Evolutionary conservation across 2,329 filamentous ascomycete genomes (phyloP).

Genomic region (Cylindrodendrum hubeiense): DNA sequence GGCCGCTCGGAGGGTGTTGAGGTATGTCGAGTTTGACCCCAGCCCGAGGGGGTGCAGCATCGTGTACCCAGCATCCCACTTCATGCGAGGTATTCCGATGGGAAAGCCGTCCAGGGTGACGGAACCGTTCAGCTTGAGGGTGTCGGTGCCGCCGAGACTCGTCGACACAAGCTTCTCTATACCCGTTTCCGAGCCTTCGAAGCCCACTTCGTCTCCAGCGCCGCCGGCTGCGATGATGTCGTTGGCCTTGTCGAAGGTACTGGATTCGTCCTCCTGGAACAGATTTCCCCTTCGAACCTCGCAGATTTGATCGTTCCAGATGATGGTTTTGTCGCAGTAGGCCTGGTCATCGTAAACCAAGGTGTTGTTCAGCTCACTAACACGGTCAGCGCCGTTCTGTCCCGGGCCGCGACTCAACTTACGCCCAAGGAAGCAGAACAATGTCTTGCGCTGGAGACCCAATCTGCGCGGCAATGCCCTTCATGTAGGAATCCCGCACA

Average conservation of each 20-base stretch:
- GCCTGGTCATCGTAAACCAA: slow-evolving; percentile 48
- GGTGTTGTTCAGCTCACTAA: slow-evolving; percentile 52
- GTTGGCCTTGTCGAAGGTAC: slow-evolving; percentile 23
- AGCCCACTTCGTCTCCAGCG: slow-evolving; percentile 21
- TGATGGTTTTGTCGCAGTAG: slow-evolving; percentile 43
- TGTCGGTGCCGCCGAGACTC: slow-evolving; percentile 40
- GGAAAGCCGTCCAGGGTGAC: slow-evolving; percentile 27
- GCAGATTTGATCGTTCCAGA: slow-evolving; percentile 47
- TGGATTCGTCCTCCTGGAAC: slow-evolving; percentile 33
- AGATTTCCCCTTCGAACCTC: slow-evolving; percentile 36
- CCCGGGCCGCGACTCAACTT: slow-evolving; percentile 14
- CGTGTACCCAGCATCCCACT: slow-evolving; percentile 46
- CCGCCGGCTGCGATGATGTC: slow-evolving; percentile 36
- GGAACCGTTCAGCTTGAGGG: slow-evolving; percentile 16
- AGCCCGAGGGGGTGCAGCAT: slow-evolving; percentile 45
- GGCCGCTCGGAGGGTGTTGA: slow-evolving; percentile 39
- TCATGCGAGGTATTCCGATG: slow-evolving; percentile 42
- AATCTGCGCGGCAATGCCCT: slow-evolving; percentile 41
- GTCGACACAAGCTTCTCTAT: slow-evolving; percentile 38
- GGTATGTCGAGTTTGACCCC: slow-evolving; percentile 47
- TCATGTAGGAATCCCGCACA: slow-evolving; percentile 44
- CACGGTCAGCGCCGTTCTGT: not conserved
- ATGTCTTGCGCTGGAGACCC: slow-evolving; percentile 45
- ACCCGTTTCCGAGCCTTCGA: slow-evolving; percentile 35
- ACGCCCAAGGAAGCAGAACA: slow-evolving; percentile 49